Evolutionary conservation across 2,329 filamentous ascomycete genomes (phyloP).

Genomic region (Neophaeococcomyces aloes): DNA sequence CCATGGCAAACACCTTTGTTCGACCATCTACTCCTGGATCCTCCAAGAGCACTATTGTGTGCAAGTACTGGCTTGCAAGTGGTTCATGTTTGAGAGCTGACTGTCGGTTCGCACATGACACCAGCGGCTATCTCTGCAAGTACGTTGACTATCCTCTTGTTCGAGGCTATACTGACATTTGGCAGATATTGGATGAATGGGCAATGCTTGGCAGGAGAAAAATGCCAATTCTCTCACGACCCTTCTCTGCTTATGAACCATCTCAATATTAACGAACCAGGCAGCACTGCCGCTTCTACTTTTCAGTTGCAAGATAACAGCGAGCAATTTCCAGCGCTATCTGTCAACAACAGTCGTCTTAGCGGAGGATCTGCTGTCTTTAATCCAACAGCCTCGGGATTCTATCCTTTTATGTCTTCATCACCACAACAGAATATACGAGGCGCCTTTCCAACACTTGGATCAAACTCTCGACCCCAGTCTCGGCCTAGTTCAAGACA

Average conservation of each 20-base stretch:
- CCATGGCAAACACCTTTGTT: conserved; percentile 61
- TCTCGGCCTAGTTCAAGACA: conserved; percentile 80
- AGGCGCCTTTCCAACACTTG: conserved; percentile 12
- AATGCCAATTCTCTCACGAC: conserved; percentile 95
- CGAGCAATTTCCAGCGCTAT: conserved; percentile 70
- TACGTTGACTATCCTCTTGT: conserved; percentile 43
- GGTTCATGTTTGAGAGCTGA: conserved; percentile 94
- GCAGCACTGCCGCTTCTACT: conserved; percentile 45
- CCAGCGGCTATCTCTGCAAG: conserved; percentile 97
- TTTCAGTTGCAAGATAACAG: conserved; percentile 70
- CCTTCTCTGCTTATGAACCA: conserved; percentile 67
- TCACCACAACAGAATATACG: conserved; percentile 12
- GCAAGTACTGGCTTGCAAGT: conserved; percentile 92
- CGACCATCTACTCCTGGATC: conserved; percentile 68
- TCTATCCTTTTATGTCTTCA: conserved; percentile 16
- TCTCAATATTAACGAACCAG: conserved; percentile 59
- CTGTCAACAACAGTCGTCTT: conserved; percentile 29
- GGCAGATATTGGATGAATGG: conserved; percentile 87
- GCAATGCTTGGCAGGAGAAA: conserved; percentile 84
- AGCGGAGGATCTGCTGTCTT: conserved; percentile 33
- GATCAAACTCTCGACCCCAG: conserved; percentile 49
- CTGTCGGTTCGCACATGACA: conserved; percentile 92
- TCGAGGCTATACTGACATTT: conserved; percentile 22
- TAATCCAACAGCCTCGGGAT: conserved; percentile 31
- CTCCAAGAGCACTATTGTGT: conserved; percentile 77